Percentiles rank a stretch among this genome's conserved stretches.
Conservation (phyloP, 225 moss, liverwort and hornwort genomes). For the Pleurozium schreberi region DNA sequence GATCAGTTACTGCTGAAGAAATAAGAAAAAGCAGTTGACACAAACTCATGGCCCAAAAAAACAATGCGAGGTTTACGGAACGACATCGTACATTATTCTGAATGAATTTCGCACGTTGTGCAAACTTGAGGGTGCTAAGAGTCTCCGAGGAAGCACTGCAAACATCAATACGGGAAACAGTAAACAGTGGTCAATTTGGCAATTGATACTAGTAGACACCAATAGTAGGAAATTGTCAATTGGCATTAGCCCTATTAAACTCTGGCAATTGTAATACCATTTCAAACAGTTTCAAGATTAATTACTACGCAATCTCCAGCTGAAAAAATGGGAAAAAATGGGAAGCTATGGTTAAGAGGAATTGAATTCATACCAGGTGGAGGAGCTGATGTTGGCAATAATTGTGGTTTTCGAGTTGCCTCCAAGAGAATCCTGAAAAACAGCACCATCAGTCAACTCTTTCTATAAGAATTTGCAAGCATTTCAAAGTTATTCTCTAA, state of each 20-base stretch:
- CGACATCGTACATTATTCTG: slow-evolving; percentile 57
- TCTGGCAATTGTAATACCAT: neutral
- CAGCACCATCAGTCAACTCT: neutral
- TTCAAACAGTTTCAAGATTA: neutral
- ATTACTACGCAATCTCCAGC: neutral
- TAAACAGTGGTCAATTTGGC: neutral
- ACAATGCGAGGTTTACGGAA: neutral
- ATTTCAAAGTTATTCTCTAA: neutral
- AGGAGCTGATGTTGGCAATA: slow-evolving; percentile 89
- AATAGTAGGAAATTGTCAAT: neutral
- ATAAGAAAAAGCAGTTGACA: neutral
- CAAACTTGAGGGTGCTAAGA: slow-evolving; percentile 89
- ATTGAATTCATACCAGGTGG: slow-evolving; percentile 45
- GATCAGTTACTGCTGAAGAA: neutral
- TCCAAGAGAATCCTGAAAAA: slow-evolving; percentile 77
- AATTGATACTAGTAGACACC: neutral
- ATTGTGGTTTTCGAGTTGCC: slow-evolving; percentile 97
- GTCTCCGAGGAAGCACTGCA: slow-evolving; percentile 75
- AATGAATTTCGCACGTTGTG: slow-evolving; percentile 90
- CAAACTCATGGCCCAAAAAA: neutral
- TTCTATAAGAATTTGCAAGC: neutral
- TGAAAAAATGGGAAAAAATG: neutral
- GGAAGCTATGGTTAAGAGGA: neutral
- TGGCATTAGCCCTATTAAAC: neutral
- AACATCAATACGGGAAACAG: neutral